Percentiles rank a stretch among this genome's conserved stretches.
These are phyloP conservation scores for Phialophora verrucosa DNA, from an alignment of 2,329 filamentous ascomycete genomes.

Conservation along the genomic window DNA sequence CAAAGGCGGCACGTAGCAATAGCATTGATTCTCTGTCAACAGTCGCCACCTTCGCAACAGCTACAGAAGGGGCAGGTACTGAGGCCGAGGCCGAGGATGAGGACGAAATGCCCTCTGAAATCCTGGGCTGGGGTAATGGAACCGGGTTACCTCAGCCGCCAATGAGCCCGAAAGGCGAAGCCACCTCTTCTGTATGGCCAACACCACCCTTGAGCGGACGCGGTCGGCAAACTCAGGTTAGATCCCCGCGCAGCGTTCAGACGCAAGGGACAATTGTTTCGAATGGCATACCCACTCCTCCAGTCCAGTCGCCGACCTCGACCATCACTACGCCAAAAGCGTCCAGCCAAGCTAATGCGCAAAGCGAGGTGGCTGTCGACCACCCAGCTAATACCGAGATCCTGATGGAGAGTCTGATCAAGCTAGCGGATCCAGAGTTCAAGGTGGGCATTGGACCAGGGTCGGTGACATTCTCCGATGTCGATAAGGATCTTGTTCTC, in stretches of 20 bases:
- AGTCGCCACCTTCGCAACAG: constrained; percentile 67
- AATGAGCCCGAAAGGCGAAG: constrained; percentile 24
- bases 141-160: constrained; percentile 27
- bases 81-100: constrained; percentile 45
- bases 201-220: constrained; percentile 24
- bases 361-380: constrained; percentile 19
- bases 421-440: constrained; percentile 39
- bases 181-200: constrained; percentile 20
- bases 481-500: constrained; percentile 64
- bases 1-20: constrained; percentile 50
- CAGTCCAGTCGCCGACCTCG: constrained; percentile 26
- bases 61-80: constrained; percentile 57
- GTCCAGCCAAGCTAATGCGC: background rate
- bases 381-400: constrained; percentile 38
- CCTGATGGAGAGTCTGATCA: constrained; percentile 40
- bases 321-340: constrained; percentile 16
- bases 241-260: constrained; percentile 24
- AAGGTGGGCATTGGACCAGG: constrained; percentile 23
- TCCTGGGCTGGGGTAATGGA: constrained; percentile 37
- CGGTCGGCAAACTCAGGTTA: constrained; percentile 16
- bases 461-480: constrained; percentile 46
- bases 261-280: constrained; percentile 25
- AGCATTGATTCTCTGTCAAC: constrained; percentile 68
- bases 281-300: constrained; percentile 35
- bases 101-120: constrained; percentile 43